Evolutionary conservation across 352 stramenopile genomes (phyloP), one percentile per base, ranked within the genome.

Genomic region (Peronospora farinosa): DNA sequence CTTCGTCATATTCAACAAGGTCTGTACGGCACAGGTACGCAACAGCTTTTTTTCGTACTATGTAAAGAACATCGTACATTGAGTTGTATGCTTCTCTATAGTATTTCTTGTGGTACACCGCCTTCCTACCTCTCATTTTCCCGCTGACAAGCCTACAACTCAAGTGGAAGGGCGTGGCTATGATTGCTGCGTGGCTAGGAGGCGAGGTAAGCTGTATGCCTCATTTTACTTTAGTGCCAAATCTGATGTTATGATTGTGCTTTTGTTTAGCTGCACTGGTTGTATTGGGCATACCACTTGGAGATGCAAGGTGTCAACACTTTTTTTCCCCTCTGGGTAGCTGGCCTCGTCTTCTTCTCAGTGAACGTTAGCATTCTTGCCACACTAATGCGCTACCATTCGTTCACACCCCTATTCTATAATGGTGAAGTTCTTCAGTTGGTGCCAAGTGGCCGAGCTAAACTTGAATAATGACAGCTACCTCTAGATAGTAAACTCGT

Each of bases 81-180:
- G n/a, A 58, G 6, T 8, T 42, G 7, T 28, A 30, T 31, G 25
- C 15, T 38, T 52, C 33, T 28, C 48, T 94, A 40, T 71, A 99
- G 84, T 99, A 99, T 60, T 99, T 99, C 64, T 78, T 97, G 36
- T 99, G 97, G 97, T 99, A 98, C 65, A 88, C 97, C 0, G 76
- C 64, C 10, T 85, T 97, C 52, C 57, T 97, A 12, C 91, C 92
- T 21, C 65, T 97, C 15, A 75, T 95, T 36, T 80, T 94, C 16
- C 88, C 84, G 7, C 54, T 73, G 27, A 88, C 78, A 40, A 83
- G 57, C 23, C 51, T 93, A 9, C 53, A 51, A 23, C 27, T 91
- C 10, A 69, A 74, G 15, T 90, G 78, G 79, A 83, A 87, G 40
- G 80, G 79, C 0, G 40, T 70, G 1, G 15, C 58, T 11, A 74